phyloP scores from a whole-genome alignment of 2,329 filamentous ascomycete genomes.

The Scorias spongiosa region DNA sequence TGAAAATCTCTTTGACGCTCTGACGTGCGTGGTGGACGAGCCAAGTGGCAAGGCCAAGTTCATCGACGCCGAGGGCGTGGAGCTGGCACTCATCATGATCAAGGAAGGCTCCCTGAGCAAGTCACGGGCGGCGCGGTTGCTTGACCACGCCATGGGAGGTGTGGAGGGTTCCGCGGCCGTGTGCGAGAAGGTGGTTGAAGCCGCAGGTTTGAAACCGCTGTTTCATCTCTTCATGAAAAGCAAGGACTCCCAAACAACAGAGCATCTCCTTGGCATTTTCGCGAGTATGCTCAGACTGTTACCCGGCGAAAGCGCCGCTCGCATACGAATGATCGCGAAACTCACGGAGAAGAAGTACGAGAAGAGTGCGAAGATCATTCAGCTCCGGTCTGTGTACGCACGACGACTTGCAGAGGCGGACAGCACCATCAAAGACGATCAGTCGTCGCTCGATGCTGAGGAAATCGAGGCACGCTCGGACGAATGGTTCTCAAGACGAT shows the following conservation, averaged over 20 bases:
- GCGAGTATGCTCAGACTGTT: constrained; percentile 65
- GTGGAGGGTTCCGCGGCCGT: constrained; percentile 36
- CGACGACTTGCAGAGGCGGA: constrained; percentile 48
- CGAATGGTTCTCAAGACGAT: constrained; percentile 57
- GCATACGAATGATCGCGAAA: constrained; percentile 78
- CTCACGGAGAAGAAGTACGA: constrained; percentile 91
- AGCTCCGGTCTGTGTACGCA: constrained; percentile 56
- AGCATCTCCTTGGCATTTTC: constrained; percentile 77
- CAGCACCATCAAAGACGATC: constrained; percentile 44
- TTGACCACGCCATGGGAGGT: constrained; percentile 67
- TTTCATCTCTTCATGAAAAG: constrained; percentile 85
- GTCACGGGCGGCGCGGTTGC: constrained; percentile 58
- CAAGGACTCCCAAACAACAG: constrained; percentile 50
- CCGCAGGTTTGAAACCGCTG: constrained; percentile 66
- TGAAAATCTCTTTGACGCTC: constrained; percentile 78
- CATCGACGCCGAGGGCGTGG: constrained; percentile 77
- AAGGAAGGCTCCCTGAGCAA: constrained; percentile 72
- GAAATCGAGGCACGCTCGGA: constrained; percentile 47
- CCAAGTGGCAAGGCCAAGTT: constrained; percentile 63
- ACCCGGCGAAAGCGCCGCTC: constrained; percentile 58
- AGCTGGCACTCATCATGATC: constrained; percentile 83
- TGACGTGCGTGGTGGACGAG: constrained; percentile 70
- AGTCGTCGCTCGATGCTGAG: constrained; percentile 37
- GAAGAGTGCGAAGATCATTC: constrained; percentile 60
- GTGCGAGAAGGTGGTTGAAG: constrained; percentile 65